Evolutionary conservation across 1,284 basidiomycete genomes (phyloP), one percentile per base, ranked within the genome.

Genomic region (Rhodotorula glutinis): DNA sequence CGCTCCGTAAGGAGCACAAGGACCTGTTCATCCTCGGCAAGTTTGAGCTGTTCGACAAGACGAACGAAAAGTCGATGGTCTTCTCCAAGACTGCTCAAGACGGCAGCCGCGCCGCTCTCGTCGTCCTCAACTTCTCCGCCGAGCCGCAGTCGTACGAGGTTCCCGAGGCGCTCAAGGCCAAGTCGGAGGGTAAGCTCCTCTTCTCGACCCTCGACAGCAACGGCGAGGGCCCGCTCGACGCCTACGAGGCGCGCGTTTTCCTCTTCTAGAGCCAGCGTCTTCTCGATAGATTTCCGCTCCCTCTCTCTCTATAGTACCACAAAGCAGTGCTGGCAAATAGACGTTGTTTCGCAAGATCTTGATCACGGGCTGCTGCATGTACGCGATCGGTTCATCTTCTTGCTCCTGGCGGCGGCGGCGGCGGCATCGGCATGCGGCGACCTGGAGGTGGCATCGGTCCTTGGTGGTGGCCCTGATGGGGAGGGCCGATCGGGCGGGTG

Each of bases 41-140:
- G 59, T 89, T 87, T 74, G 72, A 78, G 4, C 79, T 85, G 38
- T 71, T 86, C 10, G 79, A 82, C 21, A 74, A 78, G 5, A 76
- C 77, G 0, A 79, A 87, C 73, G 80, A 84, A 51, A 73, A 82
- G 27, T 80, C 86, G n/a, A 85, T 88, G 67, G 83, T 83, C 0
- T 88, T 83, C 74, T 79, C 80, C n/a, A 82, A 86, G 46, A 66
- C 76, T 14, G 53, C 61, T 21, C 46, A 16, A 13, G 54, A 67
- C 19, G 62, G 49, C 17, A 29, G n/a, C 11, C 21, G 43, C 19
- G 77, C 78, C 4, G 81, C 81, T 9, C 57, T 67, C 55, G 81
- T 86, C 13, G 33, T 85, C 1, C 79, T 87, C 67, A 87, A 87
- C 73, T 86, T 87, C 63, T 79, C 79, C 1, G 73, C 77, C 29